Evolutionary conservation across 108 stramenopile genomes (phyloP).

Genomic region (Pseudonitzschia multiseries): DNA sequence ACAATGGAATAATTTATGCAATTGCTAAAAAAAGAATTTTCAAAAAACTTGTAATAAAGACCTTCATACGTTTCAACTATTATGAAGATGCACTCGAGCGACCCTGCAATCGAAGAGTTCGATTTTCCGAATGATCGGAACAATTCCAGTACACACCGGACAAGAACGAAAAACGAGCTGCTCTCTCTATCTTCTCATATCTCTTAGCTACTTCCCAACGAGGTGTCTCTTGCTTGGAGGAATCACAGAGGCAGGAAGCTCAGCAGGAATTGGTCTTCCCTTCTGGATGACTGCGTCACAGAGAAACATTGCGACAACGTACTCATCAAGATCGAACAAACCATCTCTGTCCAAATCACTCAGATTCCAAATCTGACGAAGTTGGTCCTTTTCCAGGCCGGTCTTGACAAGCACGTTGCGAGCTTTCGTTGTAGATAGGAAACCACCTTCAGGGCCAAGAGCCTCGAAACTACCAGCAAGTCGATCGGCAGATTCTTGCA

Average conservation of each 20-base stretch:
- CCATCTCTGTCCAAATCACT: slow-evolving; percentile 92
- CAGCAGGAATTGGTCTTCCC: slow-evolving; percentile 77
- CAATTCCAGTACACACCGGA: background rate
- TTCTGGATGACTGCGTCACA: slow-evolving; percentile 88
- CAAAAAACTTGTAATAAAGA: background rate
- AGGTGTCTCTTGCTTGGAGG: slow-evolving; percentile 72
- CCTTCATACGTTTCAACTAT: background rate
- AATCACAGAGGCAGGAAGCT: slow-evolving; percentile 69
- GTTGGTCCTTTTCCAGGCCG: slow-evolving; percentile 77
- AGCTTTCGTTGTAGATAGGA: slow-evolving; percentile 73
- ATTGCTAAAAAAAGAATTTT: background rate
- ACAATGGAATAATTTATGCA: no score
- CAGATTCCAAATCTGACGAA: slow-evolving; percentile 93
- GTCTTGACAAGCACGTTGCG: slow-evolving; percentile 85
- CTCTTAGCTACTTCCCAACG: background rate
- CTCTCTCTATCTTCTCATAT: background rate
- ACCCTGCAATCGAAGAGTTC: background rate
- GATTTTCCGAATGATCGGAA: background rate
- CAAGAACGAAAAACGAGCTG: background rate
- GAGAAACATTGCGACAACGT: slow-evolving; percentile 92
- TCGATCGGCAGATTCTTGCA: slow-evolving; percentile 83
- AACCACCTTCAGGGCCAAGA: slow-evolving; percentile 81
- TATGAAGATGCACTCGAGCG: background rate
- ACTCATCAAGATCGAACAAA: slow-evolving; percentile 87
- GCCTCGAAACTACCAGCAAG: slow-evolving; percentile 66